Conservation (phyloP, 768 basidiomycete species). For the Leccinum longicurvipes region DNA sequence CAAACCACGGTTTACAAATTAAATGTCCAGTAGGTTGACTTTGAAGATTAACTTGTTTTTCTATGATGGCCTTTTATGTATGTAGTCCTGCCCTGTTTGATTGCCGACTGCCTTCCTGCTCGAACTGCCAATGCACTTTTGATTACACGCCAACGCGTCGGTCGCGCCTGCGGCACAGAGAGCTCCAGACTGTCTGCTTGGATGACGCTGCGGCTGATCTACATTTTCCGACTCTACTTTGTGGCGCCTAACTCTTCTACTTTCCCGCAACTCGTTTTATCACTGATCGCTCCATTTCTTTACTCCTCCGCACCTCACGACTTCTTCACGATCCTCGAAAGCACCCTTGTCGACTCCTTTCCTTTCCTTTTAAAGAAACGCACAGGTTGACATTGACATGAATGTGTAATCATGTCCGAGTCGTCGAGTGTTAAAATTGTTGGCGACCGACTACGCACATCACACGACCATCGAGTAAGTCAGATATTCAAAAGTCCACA, state of each 20-base stretch:
- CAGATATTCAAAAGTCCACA: background rate
- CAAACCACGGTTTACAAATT: background rate
- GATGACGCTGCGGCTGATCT: slow-evolving; percentile 5
- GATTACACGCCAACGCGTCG: too few species aligned
- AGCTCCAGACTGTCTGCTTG: background rate
- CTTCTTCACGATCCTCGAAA: slow-evolving; percentile 8
- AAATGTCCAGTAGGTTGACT: too few species aligned
- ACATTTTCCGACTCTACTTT: background rate
- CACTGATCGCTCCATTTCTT: background rate
- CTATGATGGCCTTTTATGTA: too few species aligned
- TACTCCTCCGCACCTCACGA: slow-evolving; percentile 4
- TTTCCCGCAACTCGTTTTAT: background rate
- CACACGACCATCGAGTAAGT: background rate
- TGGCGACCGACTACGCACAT: slow-evolving; percentile 21
- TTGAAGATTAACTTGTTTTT: too few species aligned
- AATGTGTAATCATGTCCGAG: background rate
- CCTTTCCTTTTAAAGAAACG: background rate
- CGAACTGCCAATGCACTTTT: too few species aligned
- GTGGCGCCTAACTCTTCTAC: background rate
- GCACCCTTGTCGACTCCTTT: background rate
- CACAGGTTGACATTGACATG: background rate
- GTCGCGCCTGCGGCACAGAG: too few species aligned
- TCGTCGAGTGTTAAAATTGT: slow-evolving; percentile 21
- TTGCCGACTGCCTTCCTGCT: too few species aligned
- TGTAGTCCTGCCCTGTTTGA: too few species aligned